These are phyloP conservation scores for Aureobasidium leucospermi DNA, from an alignment of 2,329 filamentous ascomycete genomes.

Conservation along the genomic window DNA sequence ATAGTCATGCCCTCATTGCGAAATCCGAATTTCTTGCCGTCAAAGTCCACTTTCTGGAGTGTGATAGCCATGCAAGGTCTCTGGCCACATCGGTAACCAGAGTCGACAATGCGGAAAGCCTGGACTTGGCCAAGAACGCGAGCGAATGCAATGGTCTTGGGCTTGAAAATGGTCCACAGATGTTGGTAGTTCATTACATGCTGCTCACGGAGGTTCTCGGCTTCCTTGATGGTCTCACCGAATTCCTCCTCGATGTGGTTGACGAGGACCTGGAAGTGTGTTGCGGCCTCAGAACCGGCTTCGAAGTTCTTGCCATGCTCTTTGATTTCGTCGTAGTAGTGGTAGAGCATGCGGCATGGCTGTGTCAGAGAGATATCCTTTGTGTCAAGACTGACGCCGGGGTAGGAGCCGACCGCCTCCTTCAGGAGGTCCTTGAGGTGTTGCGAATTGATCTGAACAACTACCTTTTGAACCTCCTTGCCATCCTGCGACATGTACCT, in stretches of 20 bases:
- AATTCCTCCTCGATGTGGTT: constrained; percentile 23
- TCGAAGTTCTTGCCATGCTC: constrained; percentile 18
- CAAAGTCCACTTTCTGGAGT: constrained; percentile 28
- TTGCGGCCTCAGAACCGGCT: constrained; percentile 23
- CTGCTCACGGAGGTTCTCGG: constrained; percentile 22
- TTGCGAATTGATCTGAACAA: constrained; percentile 24
- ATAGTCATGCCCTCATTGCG: constrained; percentile 15
- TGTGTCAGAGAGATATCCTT: constrained; percentile 24
- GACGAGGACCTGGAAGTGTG: constrained; percentile 28
- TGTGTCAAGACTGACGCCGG: constrained; percentile 24
- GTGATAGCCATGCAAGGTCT: constrained; percentile 22
- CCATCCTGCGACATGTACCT: constrained; percentile 17
- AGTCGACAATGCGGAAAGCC: constrained; percentile 24
- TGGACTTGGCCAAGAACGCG: constrained; percentile 25
- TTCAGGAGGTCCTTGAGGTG: constrained; percentile 26
- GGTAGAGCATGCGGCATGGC: constrained; percentile 24
- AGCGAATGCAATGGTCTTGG: constrained; percentile 24
- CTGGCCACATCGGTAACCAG: constrained; percentile 22
- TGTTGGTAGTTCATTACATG: constrained; percentile 30
- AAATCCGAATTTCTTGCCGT: constrained; percentile 26
- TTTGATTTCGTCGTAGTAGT: constrained; percentile 24
- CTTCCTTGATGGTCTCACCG: constrained; percentile 26
- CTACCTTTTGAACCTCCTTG: constrained; percentile 18
- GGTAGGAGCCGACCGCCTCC: constrained; percentile 21
- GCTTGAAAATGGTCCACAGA: constrained; percentile 40